Base-by-base conservation (phyloP, 1,284 basidiomycete species). In the Tremellales sp. region DNA sequence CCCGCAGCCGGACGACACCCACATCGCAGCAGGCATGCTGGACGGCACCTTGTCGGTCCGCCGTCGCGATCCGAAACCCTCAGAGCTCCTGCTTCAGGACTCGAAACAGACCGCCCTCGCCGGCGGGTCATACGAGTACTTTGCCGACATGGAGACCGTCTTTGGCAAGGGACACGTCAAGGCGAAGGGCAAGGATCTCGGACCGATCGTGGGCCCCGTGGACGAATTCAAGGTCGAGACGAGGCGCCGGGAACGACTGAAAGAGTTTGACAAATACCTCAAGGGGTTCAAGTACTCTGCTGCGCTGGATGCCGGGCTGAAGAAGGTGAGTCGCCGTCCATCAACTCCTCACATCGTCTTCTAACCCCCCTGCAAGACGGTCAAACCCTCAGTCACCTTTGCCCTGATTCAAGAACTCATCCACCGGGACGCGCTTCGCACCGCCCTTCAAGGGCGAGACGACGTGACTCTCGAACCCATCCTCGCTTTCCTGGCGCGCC, bases 201-300 rank as follows among this genome's bases (percentile, higher is more conserved):
- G 81, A 74, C 56, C 76, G 8, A 77, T 73, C 46, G 50, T 65
- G 32, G 65, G 69, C 76, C 41, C 84, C 79, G 67, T 77, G 4
- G 79, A 86, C 53, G 89, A 92, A 66, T 77, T 88, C 50, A 79
- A 80, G 51, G 78, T 90, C 12, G 85, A 91, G 73, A 83, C 79
- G 41, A 79, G 83, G 61, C 78, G 87, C 33, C 80, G 78, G 58
- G 83, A 82, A 60, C 81, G 83, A 47, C 73, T 98, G 42, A 84
- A 81, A 66, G 85, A 88, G 50, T 97, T 97, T 73, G 95, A 99
- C 70, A 81, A 81, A 57, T 76, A 88, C 50, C 77, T 99, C 48
- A 97, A 97, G 72, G 78, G 77, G 26, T 99, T 98, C 79, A 88
- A 91, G 63, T 98, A 99, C 70, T 84, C 85, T 14, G 92, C 92